Percentiles rank a stretch among this genome's conserved stretches.
phyloP scores from a whole-genome alignment of 257 asterid species.

The Gentiana dahurica region DNA sequence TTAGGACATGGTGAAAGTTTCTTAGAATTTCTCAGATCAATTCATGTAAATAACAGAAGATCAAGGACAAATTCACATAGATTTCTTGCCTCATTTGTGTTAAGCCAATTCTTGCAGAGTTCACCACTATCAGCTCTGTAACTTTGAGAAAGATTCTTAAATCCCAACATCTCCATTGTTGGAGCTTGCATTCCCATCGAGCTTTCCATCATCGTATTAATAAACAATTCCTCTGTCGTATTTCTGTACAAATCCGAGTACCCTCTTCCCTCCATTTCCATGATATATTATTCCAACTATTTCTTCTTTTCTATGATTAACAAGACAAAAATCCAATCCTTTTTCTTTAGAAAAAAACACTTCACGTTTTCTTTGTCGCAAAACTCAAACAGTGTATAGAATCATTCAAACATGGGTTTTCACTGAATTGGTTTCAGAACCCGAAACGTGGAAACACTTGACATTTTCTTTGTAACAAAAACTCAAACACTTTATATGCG shows the following conservation, averaged over 20 bases:
- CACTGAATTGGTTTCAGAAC: neutral
- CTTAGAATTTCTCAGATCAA: neutral
- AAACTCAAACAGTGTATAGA: neutral
- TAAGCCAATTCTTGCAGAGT: slow-evolving; percentile 83
- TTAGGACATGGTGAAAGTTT: too few relatives aligned
- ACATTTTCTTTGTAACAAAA: too few relatives aligned
- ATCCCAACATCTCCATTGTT: slow-evolving; percentile 83
- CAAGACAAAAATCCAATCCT: neutral
- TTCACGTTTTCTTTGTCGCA: neutral
- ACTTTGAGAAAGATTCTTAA: slow-evolving; percentile 50
- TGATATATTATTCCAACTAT: slow-evolving; percentile 4
- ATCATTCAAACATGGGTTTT: neutral
- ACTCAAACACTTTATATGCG: too few relatives aligned
- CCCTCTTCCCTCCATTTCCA: slow-evolving; percentile 65
- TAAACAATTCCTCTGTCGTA: slow-evolving; percentile 74
- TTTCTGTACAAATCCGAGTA: slow-evolving; percentile 53
- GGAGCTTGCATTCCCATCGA: slow-evolving; percentile 65
- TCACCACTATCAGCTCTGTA: slow-evolving; percentile 70
- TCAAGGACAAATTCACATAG: neutral
- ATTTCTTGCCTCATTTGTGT: slow-evolving; percentile 66
- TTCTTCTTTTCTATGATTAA: slow-evolving; percentile 1
- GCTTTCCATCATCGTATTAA: slow-evolving; percentile 72
- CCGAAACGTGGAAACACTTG: too few relatives aligned
- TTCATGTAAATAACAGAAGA: neutral
- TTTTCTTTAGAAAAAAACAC: neutral